Conservation (phyloP, 805 yeast species). For the Deakozyma indianensis region DNA sequence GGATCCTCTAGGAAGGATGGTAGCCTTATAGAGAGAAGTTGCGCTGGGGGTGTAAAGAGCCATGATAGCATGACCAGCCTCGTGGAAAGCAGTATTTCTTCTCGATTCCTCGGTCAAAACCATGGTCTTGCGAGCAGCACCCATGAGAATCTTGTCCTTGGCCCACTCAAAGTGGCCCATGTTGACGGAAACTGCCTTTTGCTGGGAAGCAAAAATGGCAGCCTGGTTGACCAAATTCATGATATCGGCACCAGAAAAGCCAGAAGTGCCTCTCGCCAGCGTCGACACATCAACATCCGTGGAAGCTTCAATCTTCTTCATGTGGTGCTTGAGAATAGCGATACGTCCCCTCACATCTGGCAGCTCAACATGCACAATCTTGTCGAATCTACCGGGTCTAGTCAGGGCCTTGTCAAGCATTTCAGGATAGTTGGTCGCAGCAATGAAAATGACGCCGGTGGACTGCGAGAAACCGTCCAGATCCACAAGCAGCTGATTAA, state of each 20-base stretch:
- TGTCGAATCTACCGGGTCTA: conserved; percentile 97
- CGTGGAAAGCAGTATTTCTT: conserved; percentile 92
- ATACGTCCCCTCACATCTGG: conserved; percentile 98
- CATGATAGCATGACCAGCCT: conserved; percentile 98
- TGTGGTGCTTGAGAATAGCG: conserved; percentile 81
- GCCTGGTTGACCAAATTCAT: conserved; percentile 96
- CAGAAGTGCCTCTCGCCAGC: conserved; percentile 95
- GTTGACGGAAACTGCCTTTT: conserved; percentile 77
- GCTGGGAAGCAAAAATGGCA: conserved; percentile 91
- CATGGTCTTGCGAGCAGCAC: conserved; percentile 96
- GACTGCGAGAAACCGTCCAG: conserved; percentile 85
- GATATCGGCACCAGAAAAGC: conserved; percentile 94
- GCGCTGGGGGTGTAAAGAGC: conserved; percentile 92
- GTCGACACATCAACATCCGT: conserved; percentile 76
- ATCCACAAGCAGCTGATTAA: conserved; percentile 90
- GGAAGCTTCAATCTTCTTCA: conserved; percentile 78
- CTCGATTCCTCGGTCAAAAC: conserved; percentile 92
- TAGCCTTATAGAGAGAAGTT: conserved; percentile 89
- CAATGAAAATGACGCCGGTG: conserved; percentile 87
- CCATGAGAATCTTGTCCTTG: conserved; percentile 92
- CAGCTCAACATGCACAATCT: conserved; percentile 83
- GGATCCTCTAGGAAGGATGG: conserved; percentile 91
- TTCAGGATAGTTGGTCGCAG: conserved; percentile 98
- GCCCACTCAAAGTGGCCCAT: conserved; percentile 98
- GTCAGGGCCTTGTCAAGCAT: conserved; percentile 92